Percentiles rank a stretch among this genome's conserved stretches.
phyloP scores from a whole-genome alignment of 495 filamentous ascomycete genomes.

The Neurospora discreta region DNA sequence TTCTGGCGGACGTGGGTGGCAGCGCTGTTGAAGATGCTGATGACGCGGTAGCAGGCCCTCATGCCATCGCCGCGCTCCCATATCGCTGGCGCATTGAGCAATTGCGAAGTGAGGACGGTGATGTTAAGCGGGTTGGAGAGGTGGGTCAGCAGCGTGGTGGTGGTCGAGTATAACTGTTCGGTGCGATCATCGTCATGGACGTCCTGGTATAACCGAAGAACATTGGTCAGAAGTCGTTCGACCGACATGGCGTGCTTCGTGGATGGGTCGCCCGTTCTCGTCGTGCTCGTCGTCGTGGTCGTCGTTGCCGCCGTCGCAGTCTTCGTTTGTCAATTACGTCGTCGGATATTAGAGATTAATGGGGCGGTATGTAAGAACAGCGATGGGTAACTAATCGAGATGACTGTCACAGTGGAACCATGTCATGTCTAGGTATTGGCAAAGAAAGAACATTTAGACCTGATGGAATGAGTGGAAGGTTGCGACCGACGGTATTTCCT shows the following conservation, averaged over 20 bases:
- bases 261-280: neutral
- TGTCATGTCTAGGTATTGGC: neutral
- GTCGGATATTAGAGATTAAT: neutral
- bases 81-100: slow-evolving; percentile 75
- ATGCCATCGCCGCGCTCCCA: slow-evolving; percentile 62
- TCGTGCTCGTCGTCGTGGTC: neutral
- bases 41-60: slow-evolving; percentile 58
- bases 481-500: neutral
- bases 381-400: neutral
- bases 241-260: slow-evolving; percentile 28
- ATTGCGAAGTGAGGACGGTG: slow-evolving; percentile 79
- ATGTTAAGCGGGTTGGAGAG: slow-evolving; percentile 87
- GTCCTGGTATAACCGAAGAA: slow-evolving; percentile 40
- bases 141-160: slow-evolving; percentile 67
- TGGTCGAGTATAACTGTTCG: slow-evolving; percentile 59
- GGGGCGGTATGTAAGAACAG: neutral
- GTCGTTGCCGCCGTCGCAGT: neutral
- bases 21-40: slow-evolving; percentile 83
- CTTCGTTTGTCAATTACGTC: neutral
- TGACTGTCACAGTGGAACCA: neutral
- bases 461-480: neutral
- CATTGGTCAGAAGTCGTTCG: slow-evolving; percentile 39
- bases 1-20: slow-evolving; percentile 51
- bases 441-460: neutral
- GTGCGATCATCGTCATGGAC: slow-evolving; percentile 37